phyloP scores from a whole-genome alignment of 768 basidiomycete species.

The Pleurotus citrinopileatus region DNA sequence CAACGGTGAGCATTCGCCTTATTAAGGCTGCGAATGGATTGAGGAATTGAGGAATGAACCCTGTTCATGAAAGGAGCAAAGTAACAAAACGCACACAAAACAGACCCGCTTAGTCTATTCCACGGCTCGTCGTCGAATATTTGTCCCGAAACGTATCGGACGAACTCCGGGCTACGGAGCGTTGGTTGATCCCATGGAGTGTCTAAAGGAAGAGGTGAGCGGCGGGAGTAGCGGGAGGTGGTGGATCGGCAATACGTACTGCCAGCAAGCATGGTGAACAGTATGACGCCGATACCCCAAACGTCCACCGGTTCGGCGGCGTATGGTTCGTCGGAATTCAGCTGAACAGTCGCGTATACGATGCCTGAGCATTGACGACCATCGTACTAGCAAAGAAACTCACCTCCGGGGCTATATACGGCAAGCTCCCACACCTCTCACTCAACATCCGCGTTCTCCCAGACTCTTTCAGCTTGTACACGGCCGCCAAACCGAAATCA shows the following conservation, averaged over 20 bases:
- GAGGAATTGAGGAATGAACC: not conserved
- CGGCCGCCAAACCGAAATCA: slow-evolving; percentile 92
- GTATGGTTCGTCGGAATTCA: slow-evolving; percentile 68
- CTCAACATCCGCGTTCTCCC: slow-evolving; percentile 75
- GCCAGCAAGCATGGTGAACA: slow-evolving; percentile 87
- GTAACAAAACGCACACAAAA: slow-evolving; percentile 52
- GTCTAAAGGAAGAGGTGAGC: slow-evolving; percentile 42
- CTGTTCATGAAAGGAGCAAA: not conserved
- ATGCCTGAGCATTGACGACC: not conserved
- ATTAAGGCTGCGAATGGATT: slow-evolving; percentile 72
- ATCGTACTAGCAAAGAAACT: slow-evolving; percentile 13
- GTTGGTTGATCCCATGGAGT: slow-evolving; percentile 99
- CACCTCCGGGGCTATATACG: slow-evolving; percentile 95
- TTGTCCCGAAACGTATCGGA: slow-evolving; percentile 69
- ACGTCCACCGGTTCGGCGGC: slow-evolving; percentile 91
- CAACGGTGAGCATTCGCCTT: slow-evolving; percentile 67
- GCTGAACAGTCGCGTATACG: slow-evolving; percentile 34
- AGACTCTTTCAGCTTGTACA: slow-evolving; percentile 79
- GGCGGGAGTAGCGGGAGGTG: not conserved
- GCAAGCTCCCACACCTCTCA: slow-evolving; percentile 88
- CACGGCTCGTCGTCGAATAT: slow-evolving; percentile 79
- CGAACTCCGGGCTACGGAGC: slow-evolving; percentile 70
- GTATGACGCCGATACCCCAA: slow-evolving; percentile 94
- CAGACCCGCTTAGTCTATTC: slow-evolving; percentile 56
- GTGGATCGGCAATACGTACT: slow-evolving; percentile 50